phyloP scores from a whole-genome alignment of 2,329 filamentous ascomycete species.

The Pseudogymnoascus sp. region DNA sequence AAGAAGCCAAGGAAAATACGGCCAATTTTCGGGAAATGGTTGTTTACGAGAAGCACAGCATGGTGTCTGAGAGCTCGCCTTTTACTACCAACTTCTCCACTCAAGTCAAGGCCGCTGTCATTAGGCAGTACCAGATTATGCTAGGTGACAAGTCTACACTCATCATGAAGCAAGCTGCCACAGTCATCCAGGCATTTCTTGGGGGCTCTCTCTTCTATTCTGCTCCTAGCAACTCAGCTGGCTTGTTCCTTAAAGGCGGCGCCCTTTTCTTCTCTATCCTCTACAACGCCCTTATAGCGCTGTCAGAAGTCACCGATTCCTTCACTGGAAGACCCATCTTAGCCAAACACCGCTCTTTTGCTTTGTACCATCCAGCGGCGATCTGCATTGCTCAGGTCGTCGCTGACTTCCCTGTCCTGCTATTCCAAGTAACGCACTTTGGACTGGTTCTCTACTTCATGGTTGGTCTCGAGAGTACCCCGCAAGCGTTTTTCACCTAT shows the following conservation, averaged over 20 bases:
- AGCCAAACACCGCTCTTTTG: slow-evolving; percentile 50
- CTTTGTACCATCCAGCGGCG: slow-evolving; percentile 47
- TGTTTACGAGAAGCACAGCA: slow-evolving; percentile 28
- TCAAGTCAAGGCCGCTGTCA: slow-evolving; percentile 48
- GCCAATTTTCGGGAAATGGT: slow-evolving; percentile 15
- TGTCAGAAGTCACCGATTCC: slow-evolving; percentile 58
- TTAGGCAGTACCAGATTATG: slow-evolving; percentile 56
- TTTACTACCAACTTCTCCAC: slow-evolving; percentile 38
- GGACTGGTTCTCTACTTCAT: slow-evolving; percentile 55
- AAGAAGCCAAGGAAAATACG: slow-evolving; percentile 31
- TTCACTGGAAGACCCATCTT: slow-evolving; percentile 53
- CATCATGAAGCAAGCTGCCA: slow-evolving; percentile 51
- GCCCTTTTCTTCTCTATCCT: slow-evolving; percentile 57
- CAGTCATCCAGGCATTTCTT: slow-evolving; percentile 51
- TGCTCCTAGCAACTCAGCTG: slow-evolving; percentile 45
- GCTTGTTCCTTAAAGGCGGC: slow-evolving; percentile 56
- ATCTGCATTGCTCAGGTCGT: slow-evolving; percentile 50
- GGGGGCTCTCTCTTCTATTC: slow-evolving; percentile 61
- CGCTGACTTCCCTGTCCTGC: slow-evolving; percentile 45
- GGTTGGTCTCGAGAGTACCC: slow-evolving; percentile 44
- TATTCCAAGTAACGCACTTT: slow-evolving; percentile 51
- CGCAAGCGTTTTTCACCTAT: slow-evolving; percentile 52
- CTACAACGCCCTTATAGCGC: slow-evolving; percentile 51
- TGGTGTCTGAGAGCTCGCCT: background rate
- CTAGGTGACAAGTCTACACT: slow-evolving; percentile 57